Evolutionary conservation across 1,139 yeast species (phyloP), one percentile per base, ranked within the genome.

Genomic region (Komagataea norvegica): DNA sequence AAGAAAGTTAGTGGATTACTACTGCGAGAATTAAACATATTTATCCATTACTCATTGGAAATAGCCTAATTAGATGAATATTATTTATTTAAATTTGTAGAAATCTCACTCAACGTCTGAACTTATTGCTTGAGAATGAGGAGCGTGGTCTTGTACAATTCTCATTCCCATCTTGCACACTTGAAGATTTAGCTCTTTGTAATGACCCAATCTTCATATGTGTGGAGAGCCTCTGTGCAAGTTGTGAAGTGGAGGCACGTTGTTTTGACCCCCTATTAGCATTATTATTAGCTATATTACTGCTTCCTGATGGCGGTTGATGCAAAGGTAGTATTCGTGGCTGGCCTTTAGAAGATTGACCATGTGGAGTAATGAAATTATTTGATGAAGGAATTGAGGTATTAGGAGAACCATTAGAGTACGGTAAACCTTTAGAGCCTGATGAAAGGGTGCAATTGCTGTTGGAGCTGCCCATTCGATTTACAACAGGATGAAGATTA

Each of bases 1-100:
- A 38, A 60, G 53, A 37, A 66, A 60, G 39, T 48, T 68, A 34
- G 59, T 68, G 5, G 68, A 65, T 38, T 63, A 64, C 42, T 67
- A 66, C 45, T 62, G 49, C 38, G 46, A 48, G 3, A 45, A 40
- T 37, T 46, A 25, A 36, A 15, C 16, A 13, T 17, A 3, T 13
- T 14, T 15, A 21, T 24, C 8, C 18, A 8, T 29, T 9, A n/a
- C n/a, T n/a, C n/a, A n/a, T n/a, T 14, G 5, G 8, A 13, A 6
- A 10, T 14, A 4, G 8, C 8, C 9, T 11, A 14, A 26, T 8
- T 26, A 26, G 16, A 21, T 26, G 17, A 11, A 5, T 21, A 22
- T 23, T 3, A 15, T 17, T 16, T 8, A 13, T 19, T 21, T 27
- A 18, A 16, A 19, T 8, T 10, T 8, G 15, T 24, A 14, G 16